phyloP scores from a whole-genome alignment of 768 basidiomycete species.

The Collybia sp. region DNA sequence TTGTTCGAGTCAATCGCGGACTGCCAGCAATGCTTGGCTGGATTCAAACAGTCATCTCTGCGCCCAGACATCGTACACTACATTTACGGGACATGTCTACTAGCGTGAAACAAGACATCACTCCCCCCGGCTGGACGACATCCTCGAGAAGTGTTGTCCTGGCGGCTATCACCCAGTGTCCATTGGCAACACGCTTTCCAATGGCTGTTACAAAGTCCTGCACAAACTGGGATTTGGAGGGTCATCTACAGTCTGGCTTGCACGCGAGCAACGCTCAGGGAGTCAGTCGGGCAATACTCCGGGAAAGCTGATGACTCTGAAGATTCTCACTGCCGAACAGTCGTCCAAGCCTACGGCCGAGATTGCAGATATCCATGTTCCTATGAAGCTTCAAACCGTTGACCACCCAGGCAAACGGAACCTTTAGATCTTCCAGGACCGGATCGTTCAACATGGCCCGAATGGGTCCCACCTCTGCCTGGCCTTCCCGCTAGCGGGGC shows the following conservation, averaged over 20 bases:
- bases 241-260: constrained; percentile 63
- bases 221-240: constrained; percentile 71
- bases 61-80: no score
- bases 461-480: constrained; percentile 8
- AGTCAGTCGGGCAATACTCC: background rate
- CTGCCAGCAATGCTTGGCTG: no score
- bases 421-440: constrained; percentile 5
- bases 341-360: background rate
- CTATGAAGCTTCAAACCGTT: background rate
- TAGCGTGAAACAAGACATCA: no score
- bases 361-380: background rate
- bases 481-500: constrained; percentile 4
- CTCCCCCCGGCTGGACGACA: no score
- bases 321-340: background rate
- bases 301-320: background rate
- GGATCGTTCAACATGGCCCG: constrained; percentile 5
- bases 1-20: no score
- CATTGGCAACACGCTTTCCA: constrained; percentile 64
- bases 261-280: constrained; percentile 41
- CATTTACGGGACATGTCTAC: no score
- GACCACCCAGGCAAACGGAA: background rate
- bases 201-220: constrained; percentile 66
- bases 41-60: no score
- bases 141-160: constrained; percentile 14
- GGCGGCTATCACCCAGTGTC: constrained; percentile 60